These are phyloP conservation scores for Scleromitrula shiraiana DNA, from an alignment of 2,329 filamentous ascomycete species.

Conservation along the genomic window DNA sequence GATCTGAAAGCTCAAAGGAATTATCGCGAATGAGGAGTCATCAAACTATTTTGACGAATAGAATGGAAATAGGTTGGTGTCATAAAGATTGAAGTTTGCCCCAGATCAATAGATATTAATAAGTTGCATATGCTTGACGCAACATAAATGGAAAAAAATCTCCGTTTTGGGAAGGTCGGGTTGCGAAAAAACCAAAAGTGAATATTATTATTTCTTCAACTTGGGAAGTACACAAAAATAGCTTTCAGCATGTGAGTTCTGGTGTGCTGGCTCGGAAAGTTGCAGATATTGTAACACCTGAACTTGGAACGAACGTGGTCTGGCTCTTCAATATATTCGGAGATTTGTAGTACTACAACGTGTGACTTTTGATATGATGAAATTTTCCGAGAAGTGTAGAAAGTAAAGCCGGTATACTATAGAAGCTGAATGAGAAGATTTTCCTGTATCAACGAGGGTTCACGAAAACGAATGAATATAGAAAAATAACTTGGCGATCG, in stretches of 20 bases:
- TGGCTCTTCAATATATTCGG: neutral
- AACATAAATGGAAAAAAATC: neutral
- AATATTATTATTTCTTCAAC: neutral
- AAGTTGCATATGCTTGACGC: conserved; percentile 1
- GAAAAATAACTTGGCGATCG: neutral
- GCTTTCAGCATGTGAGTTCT: neutral
- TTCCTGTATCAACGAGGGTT: neutral
- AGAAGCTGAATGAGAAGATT: neutral
- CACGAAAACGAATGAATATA: neutral
- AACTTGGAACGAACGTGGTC: conserved; percentile 1
- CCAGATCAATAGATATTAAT: neutral
- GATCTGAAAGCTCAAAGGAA: no score
- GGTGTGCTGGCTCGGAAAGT: conserved; percentile 10
- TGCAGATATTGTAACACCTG: conserved; percentile 8
- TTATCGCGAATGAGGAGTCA: no score
- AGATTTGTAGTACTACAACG: neutral
- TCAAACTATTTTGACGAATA: neutral
- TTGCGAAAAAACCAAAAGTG: neutral
- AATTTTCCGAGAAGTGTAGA: neutral
- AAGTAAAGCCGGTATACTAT: neutral
- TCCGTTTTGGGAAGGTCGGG: neutral
- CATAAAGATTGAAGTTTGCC: neutral
- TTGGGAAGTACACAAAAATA: neutral
- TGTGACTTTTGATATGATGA: neutral
- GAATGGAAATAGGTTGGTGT: neutral